phyloP scores from a whole-genome alignment of 164 flowering plant species.

The Santalum album region DNA sequence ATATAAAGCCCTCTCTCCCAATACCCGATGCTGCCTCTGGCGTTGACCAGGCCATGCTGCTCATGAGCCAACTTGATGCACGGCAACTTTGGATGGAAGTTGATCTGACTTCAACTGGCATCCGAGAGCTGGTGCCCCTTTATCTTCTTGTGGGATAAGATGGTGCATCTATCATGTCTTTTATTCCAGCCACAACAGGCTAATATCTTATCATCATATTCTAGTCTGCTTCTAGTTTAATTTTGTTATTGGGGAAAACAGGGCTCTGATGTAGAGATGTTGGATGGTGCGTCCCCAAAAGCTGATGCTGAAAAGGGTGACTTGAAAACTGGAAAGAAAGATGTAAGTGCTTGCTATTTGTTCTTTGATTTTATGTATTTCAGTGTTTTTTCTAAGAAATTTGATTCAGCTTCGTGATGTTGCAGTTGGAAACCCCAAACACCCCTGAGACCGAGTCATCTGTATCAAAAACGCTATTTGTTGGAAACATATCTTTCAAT shows the following conservation, averaged over 20 bases:
- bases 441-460: slow-evolving; percentile 30
- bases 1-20: too few species aligned
- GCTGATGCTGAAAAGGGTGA: slow-evolving; percentile 8
- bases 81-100: too few species aligned
- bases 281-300: slow-evolving; percentile 41
- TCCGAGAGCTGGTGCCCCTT: too few species aligned
- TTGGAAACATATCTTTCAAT: slow-evolving; percentile 58
- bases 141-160: too few species aligned
- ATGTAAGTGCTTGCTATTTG: slow-evolving; percentile 19
- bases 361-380: not conserved
- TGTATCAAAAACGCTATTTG: slow-evolving; percentile 64
- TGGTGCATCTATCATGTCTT: too few species aligned
- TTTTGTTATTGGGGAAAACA: not conserved
- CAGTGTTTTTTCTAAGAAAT: not conserved
- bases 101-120: too few species aligned
- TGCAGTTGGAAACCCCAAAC: slow-evolving; percentile 63
- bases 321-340: slow-evolving; percentile 24
- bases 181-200: too few species aligned
- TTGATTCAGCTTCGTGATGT: not conserved
- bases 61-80: too few species aligned
- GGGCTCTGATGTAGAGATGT: slow-evolving; percentile 27
- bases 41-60: too few species aligned
- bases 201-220: too few species aligned
- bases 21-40: too few species aligned
- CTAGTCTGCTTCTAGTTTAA: not conserved